Conservation (phyloP, 306 rosid species). For the Glycine tomentella region DNA sequence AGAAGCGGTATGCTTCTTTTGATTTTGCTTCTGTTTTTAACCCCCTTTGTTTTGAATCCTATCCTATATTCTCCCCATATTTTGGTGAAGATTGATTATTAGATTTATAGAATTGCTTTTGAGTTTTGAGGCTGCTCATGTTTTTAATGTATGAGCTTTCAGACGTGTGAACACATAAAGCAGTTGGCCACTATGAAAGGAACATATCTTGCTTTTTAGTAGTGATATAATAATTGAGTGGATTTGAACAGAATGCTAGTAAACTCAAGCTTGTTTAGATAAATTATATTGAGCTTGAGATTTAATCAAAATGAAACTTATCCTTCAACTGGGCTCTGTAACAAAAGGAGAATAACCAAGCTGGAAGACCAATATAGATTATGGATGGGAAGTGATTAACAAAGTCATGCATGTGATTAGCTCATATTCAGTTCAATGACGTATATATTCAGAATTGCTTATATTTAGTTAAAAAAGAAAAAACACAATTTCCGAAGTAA, state of each 20-base stretch:
- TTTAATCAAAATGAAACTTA: constrained; percentile 4
- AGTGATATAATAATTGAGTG: not conserved
- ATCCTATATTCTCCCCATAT: not conserved
- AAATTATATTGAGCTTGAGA: not conserved
- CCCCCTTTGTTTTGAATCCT: not conserved
- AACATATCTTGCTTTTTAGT: not conserved
- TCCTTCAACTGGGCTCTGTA: constrained; percentile 2
- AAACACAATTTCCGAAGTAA: too few species aligned
- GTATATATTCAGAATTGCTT: not conserved
- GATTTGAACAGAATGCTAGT: constrained; percentile 8
- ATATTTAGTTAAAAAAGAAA: too few species aligned
- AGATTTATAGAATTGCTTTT: constrained; percentile 21
- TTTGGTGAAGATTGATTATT: not conserved
- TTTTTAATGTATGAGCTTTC: constrained; percentile 12
- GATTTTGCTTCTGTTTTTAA: not conserved
- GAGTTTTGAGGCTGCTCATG: constrained; percentile 28
- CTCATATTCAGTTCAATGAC: not conserved
- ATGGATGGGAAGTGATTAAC: not conserved
- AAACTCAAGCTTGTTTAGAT: constrained; percentile 16
- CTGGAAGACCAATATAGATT: not conserved
- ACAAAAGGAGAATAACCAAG: not conserved
- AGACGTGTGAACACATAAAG: constrained; percentile 18
- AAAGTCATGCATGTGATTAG: constrained; percentile 5
- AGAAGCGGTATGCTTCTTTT: constrained; percentile 68
- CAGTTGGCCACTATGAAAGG: not conserved